A percentile compares a stretch with the other conserved stretches of the same genome.
These are phyloP conservation scores for Penicillium paxilli DNA, from an alignment of 495 filamentous ascomycete genomes.

Conservation along the genomic window DNA sequence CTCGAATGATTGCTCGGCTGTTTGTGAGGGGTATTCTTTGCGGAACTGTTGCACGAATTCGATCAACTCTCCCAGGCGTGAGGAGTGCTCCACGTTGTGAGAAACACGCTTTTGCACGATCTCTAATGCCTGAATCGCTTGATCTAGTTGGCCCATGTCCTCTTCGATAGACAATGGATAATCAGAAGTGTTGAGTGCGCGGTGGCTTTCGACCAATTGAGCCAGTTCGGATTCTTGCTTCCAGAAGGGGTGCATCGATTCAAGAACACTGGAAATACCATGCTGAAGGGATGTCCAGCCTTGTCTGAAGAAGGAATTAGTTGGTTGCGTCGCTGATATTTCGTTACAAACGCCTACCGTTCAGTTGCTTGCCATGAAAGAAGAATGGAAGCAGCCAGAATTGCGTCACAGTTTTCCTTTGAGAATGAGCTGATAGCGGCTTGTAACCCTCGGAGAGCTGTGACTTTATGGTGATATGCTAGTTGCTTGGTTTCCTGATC, in stretches of 20 bases:
- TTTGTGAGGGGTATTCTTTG: constrained; percentile 68
- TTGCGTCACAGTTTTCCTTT: constrained; percentile 82
- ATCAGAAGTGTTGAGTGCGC: constrained; percentile 54
- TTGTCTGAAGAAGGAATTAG: constrained; percentile 59
- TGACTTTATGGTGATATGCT: constrained; percentile 80
- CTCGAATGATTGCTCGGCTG: constrained; percentile 80
- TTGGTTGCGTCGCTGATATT: constrained; percentile 8
- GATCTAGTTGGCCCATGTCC: constrained; percentile 65
- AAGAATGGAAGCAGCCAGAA: constrained; percentile 87
- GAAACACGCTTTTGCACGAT: constrained; percentile 69
- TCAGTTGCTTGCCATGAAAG: constrained; percentile 96
- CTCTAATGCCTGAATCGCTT: constrained; percentile 56
- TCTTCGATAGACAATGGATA: constrained; percentile 54
- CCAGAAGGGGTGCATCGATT: constrained; percentile 85
- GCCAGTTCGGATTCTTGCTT: constrained; percentile 84
- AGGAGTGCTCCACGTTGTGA: constrained; percentile 70
- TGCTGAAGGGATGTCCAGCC: constrained; percentile 91
- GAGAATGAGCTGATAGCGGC: constrained; percentile 85
- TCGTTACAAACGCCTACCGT: constrained; percentile 65
- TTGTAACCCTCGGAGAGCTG: constrained; percentile 84
- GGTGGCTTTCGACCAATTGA: constrained; percentile 72
- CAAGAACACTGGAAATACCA: constrained; percentile 85
- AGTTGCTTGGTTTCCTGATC: constrained; percentile 81
- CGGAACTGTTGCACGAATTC: constrained; percentile 79
- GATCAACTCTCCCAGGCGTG: constrained; percentile 74